Base-by-base conservation (phyloP, 2,329 filamentous ascomycete genomes). In the Magnaporthiopsis poae region DNA sequence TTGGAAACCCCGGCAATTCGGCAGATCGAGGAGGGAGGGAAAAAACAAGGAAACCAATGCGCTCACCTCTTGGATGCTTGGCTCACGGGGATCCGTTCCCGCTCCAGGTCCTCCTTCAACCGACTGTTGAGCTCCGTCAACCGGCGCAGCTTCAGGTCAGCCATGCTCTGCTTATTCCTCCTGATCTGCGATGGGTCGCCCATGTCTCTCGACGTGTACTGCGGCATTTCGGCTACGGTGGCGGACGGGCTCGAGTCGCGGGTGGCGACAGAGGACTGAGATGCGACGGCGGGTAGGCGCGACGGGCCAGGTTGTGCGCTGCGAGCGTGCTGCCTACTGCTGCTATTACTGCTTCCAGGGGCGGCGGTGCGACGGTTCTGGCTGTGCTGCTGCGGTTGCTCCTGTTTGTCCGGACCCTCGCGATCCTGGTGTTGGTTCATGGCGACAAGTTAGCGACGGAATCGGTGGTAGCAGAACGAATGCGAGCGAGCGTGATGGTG, bases 111-210 rank as follows among this genome's bases (percentile, higher is more conserved):
- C 80, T 99, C 95, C 74, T 93, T 91, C 78, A 99, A 82, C 73
- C 95, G 90, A 79, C 92, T 92, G 84, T 98, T 99, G 74, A 99
- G 87, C 82, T 99, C 95, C 69, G 93, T 98, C 79, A 99, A 84
- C 71, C 95, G 90, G 75, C 95, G 89, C 74, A 98, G 87, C 85
- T 99, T 99, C 71, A 99, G 86, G 78, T 99, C 95, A 73, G 94
- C 94, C 91, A 99, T 98, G 77, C 92, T 96, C 82, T 98, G 95
- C 84, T 97, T 97, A 83, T 96, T 98, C 83, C 93, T 96, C 85
- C 86, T 88, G 73, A 87, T 86, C 77, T 88, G 86, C 74, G 84
- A 85, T 77, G 86, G 85, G 76, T 89, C 86, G 78, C 85, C 85
- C 69, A 86, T 84, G 75, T 89, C 86, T 73, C 86, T 84, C 63